Evolutionary conservation across 2,329 filamentous ascomycete species (phyloP).

Genomic region (Nannizziopsis barbatae): DNA sequence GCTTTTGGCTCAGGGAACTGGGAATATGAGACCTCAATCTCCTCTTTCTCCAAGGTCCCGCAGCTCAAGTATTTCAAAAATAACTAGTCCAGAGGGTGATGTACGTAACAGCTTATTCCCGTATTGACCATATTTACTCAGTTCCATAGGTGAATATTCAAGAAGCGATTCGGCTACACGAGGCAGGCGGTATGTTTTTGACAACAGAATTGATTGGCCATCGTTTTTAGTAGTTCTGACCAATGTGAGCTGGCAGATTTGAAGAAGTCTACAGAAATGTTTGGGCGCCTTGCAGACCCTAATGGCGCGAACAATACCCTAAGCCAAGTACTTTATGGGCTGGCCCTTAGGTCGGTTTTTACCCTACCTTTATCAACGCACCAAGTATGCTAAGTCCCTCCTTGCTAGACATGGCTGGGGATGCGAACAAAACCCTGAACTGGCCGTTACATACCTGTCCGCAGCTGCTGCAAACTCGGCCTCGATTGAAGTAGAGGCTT

Average conservation of each 20-base stretch:
- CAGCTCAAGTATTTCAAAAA: slow-evolving; percentile 25
- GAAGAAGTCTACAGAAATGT: slow-evolving; percentile 69
- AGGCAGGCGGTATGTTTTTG: slow-evolving; percentile 50
- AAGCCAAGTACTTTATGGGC: slow-evolving; percentile 89
- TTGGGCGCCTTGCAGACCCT: slow-evolving; percentile 71
- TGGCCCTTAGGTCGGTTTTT: slow-evolving; percentile 61
- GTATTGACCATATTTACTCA: not conserved
- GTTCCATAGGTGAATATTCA: slow-evolving; percentile 55
- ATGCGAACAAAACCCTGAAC: slow-evolving; percentile 57
- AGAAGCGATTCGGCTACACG: slow-evolving; percentile 88
- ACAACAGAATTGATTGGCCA: not conserved
- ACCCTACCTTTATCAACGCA: not conserved
- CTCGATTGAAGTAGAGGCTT: slow-evolving; percentile 69
- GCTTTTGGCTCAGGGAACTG: slow-evolving; percentile 57
- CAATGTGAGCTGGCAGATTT: slow-evolving; percentile 42
- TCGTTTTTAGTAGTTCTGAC: not conserved
- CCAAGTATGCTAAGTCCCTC: slow-evolving; percentile 15
- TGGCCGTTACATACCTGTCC: slow-evolving; percentile 73
- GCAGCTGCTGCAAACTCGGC: slow-evolving; percentile 85
- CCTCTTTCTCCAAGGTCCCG: slow-evolving; percentile 2
- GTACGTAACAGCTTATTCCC: slow-evolving; percentile 21
- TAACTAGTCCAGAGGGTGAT: slow-evolving; percentile 28
- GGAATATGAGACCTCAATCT: slow-evolving; percentile 26
- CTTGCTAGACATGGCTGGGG: slow-evolving; percentile 77
- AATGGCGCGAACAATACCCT: slow-evolving; percentile 80